Conservation (phyloP, 371 early-diverging fungal genomes). For the Mortierella sp. region DNA sequence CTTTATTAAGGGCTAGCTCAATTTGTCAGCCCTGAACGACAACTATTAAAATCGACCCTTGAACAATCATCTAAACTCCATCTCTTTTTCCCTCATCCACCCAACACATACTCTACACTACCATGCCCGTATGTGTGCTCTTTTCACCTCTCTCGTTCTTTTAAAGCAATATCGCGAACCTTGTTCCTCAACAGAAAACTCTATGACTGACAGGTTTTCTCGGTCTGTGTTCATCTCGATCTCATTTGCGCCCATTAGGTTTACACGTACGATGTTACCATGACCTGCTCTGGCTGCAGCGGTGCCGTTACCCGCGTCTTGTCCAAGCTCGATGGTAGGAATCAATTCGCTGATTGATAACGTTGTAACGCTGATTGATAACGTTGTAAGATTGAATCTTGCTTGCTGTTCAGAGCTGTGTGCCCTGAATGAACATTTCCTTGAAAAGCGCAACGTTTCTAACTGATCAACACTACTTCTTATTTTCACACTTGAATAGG, state of each 20-base stretch:
- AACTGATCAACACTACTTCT: not conserved
- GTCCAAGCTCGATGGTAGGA: slow-evolving; percentile 68
- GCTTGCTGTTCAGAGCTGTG: not conserved
- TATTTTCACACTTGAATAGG: slow-evolving; percentile 36
- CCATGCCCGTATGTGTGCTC: slow-evolving; percentile 30
- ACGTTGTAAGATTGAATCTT: too few relatives aligned
- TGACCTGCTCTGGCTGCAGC: slow-evolving; percentile 89
- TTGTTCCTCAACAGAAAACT: not conserved
- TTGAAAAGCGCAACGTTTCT: not conserved
- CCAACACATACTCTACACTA: not conserved
- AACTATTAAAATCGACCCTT: not conserved
- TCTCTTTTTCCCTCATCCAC: not conserved
- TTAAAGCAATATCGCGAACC: not conserved
- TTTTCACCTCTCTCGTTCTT: not conserved
- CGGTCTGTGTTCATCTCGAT: not conserved
- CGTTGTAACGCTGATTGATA: too few relatives aligned
- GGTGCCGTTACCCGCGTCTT: slow-evolving; percentile 83
- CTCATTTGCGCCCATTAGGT: slow-evolving; percentile 16
- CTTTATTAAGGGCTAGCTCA: slow-evolving; percentile 14
- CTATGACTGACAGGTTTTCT: not conserved
- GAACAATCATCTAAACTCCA: not conserved
- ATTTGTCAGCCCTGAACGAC: slow-evolving; percentile 9
- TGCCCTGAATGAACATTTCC: not conserved
- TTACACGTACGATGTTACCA: slow-evolving; percentile 84
- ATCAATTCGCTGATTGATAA: too few relatives aligned